Evolutionary conservation across 1,139 yeast genomes (phyloP), one percentile per base, ranked within the genome.

Genomic region (Kodamaea sp.): DNA sequence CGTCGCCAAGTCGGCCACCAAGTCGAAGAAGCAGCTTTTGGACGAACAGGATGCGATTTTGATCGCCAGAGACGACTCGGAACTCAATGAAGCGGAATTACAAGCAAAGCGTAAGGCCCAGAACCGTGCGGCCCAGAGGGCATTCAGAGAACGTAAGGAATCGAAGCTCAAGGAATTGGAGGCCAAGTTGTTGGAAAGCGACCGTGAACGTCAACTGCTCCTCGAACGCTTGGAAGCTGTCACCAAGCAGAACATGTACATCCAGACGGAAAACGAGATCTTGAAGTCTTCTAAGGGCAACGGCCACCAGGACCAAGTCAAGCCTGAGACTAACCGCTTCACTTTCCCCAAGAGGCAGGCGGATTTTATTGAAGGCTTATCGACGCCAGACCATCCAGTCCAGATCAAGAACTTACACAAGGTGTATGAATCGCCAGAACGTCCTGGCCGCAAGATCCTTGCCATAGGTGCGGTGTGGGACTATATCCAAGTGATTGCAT

Each of bases 61-160:
- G 33, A 59, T 70, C 26, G 57, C 70, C 9, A 54, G 50, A 35
- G 75, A 70, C 41, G 76, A 70, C 39, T 50, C 66, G 1, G 67
- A 65, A 35, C 54, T 70, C 24, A 58, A 65, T 5, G 80, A 76
- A 32, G 74, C 71, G 16, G 80, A 77, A 42, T 49, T 76, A 19
- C 71, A 67, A 30, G 51, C 68, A 45, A 79, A 78, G 54, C 73
- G 85, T 33, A 86, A 82, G 55, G 90, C 90, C 0, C 95, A 85
- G 55, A 88, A 88, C 55, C 67, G 96, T 50, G 94, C 92, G 4
- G 95, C 96, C 0, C 96, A 87, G 60, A 69, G 92, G 46, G 96
- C 96, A 1, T 87, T 87, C 61, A 70, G 96, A 44, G 94, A 86
- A 57, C 76, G 96, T 32, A 85, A 86, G 55, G 95, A 86, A 55